Conservation (phyloP, 176 grass and related monocot species). For the Elymus sibiricus region DNA sequence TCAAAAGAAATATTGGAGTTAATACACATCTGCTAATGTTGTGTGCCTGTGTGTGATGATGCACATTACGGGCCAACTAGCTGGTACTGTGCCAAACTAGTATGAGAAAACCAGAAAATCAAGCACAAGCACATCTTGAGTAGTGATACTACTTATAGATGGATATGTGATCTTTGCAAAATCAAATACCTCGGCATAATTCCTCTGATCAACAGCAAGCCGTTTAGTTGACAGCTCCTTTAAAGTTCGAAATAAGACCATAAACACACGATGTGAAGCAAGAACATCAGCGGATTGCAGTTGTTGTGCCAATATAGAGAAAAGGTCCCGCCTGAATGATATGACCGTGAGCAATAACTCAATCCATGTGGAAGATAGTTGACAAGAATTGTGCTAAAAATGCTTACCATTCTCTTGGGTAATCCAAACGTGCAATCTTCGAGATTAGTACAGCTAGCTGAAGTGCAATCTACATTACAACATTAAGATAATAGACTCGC, state of each 20-base stretch:
- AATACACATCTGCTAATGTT: constrained; percentile 12
- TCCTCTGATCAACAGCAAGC: constrained; percentile 76
- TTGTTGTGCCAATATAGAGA: constrained; percentile 80
- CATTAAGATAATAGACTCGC: not conserved
- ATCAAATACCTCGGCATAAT: constrained; percentile 76
- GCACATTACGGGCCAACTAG: not conserved
- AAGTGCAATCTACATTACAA: constrained; percentile 70
- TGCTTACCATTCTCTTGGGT: constrained; percentile 93
- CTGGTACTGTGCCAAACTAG: not conserved
- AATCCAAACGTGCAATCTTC: constrained; percentile 96
- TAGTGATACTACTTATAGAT: not conserved
- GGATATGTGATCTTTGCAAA: constrained; percentile 15
- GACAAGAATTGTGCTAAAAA: not conserved
- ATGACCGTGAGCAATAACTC: constrained; percentile 16
- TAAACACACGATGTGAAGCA: constrained; percentile 87
- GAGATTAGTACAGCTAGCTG: constrained; percentile 93
- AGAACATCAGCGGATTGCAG: constrained; percentile 82
- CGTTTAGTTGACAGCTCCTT: constrained; percentile 98
- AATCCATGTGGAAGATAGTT: constrained; percentile 17
- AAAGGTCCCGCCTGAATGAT: constrained; percentile 77
- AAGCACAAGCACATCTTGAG: constrained; percentile 7
- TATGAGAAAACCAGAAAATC: not conserved
- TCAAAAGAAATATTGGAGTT: not conserved
- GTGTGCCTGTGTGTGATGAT: not conserved
- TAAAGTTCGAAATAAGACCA: constrained; percentile 91